Conservation (phyloP, 305 asterid species). For the Striga hermonthica region DNA sequence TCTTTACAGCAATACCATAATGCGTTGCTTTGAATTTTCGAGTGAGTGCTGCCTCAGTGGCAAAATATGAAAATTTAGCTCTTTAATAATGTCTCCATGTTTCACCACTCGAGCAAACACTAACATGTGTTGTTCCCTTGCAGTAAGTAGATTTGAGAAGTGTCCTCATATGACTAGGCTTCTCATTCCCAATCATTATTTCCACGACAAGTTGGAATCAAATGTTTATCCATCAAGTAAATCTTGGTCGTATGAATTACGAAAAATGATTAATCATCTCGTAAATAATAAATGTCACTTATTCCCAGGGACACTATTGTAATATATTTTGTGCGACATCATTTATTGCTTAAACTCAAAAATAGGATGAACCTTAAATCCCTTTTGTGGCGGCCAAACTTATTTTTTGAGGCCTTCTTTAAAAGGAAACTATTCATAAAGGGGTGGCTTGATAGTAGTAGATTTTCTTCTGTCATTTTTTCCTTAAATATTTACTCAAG, state of each 20-base stretch:
- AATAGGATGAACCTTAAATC: not conserved
- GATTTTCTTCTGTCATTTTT: conserved; percentile 18
- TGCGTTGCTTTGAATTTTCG: not conserved
- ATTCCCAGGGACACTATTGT: conserved; percentile 19
- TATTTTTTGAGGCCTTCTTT: conserved; percentile 15
- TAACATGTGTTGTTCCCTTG: conserved; percentile 3
- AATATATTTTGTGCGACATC: conserved; percentile 1
- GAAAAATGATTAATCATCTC: not conserved
- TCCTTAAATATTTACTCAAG: conserved; percentile 7
- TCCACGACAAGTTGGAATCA: not conserved
- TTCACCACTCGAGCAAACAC: conserved; percentile 15
- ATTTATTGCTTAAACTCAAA: conserved; percentile 7
- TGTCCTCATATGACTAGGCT: conserved; percentile 8
- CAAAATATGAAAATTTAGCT: conserved; percentile 23
- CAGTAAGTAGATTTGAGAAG: conserved; percentile 12
- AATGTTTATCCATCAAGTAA: conserved; percentile 11
- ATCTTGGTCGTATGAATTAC: conserved; percentile 17
- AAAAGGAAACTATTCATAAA: conserved; percentile 14
- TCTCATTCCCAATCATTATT: conserved; percentile 16
- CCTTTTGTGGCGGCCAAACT: conserved; percentile 4
- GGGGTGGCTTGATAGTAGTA: conserved; percentile 17
- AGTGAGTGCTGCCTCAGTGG: conserved; percentile 17
- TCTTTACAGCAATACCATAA: not conserved
- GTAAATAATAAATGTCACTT: conserved; percentile 8
- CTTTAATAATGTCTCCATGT: conserved; percentile 1